Evolutionary conservation across 2,329 filamentous ascomycete genomes (phyloP).

Genomic region (Aspergillus fumigatiaffinis): DNA sequence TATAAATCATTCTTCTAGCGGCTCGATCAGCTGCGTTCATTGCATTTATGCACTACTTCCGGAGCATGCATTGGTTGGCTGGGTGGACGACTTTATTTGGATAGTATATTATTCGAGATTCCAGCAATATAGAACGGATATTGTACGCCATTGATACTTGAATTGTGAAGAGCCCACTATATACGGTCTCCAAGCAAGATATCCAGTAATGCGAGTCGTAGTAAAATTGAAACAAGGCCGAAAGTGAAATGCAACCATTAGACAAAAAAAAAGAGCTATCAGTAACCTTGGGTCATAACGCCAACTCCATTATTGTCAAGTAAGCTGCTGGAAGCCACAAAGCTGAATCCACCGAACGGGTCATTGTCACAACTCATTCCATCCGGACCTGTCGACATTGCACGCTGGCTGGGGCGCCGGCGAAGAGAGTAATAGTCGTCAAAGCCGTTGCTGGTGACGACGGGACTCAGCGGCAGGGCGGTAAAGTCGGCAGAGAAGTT

Average conservation of each 20-base stretch:
- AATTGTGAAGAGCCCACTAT: background rate
- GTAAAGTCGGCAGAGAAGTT: slow-evolving; percentile 97
- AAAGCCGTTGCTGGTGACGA: slow-evolving; percentile 40
- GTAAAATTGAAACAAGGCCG: background rate
- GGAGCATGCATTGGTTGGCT: background rate
- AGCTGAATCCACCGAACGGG: slow-evolving; percentile 48
- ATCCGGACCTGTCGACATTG: slow-evolving; percentile 15
- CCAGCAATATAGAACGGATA: background rate
- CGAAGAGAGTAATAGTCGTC: slow-evolving; percentile 23
- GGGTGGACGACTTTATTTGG: background rate
- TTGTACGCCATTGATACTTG: background rate
- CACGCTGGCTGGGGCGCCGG: slow-evolving; percentile 13
- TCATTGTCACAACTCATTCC: slow-evolving; percentile 30
- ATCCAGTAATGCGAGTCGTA: background rate
- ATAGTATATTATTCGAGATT: background rate
- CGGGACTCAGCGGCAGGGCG: slow-evolving; percentile 72
- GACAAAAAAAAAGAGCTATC: slow-evolving; percentile 5
- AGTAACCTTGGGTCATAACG: slow-evolving; percentile 23
- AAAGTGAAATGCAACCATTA: background rate
- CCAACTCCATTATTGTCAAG: slow-evolving; percentile 39
- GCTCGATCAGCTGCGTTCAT: background rate
- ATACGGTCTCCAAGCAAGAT: background rate
- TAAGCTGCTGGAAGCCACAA: slow-evolving; percentile 46
- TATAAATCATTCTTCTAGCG: background rate
- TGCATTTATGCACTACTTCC: background rate